phyloP scores from a whole-genome alignment of 345 rosid genomes.

The Bruguiera parviflora region DNA sequence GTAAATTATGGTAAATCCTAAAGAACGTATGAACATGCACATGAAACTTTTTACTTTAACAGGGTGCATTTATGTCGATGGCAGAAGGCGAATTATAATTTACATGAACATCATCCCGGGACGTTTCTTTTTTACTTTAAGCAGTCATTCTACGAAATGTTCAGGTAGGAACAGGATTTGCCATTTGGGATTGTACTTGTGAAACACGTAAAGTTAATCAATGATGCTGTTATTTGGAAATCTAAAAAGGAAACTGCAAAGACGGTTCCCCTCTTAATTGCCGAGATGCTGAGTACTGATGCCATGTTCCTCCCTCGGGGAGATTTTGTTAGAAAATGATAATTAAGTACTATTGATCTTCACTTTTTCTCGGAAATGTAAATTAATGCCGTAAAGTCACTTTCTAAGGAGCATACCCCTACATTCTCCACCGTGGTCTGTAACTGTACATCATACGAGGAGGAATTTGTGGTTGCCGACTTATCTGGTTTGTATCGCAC shows the following conservation, averaged over 20 bases:
- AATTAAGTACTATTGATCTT: neutral
- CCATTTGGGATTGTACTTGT: neutral
- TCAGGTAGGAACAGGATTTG: slow-evolving; percentile 2
- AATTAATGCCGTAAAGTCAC: slow-evolving; percentile 16
- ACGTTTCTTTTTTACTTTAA: neutral
- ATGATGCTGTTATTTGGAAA: slow-evolving; percentile 2
- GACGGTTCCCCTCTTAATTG: neutral
- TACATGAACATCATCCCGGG: neutral
- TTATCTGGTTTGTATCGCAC: slow-evolving; percentile 4
- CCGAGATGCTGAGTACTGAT: slow-evolving; percentile 1
- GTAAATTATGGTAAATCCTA: neutral
- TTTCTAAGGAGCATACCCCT: slow-evolving; percentile 10
- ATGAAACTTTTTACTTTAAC: neutral
- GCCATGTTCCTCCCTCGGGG: neutral
- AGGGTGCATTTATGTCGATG: neutral
- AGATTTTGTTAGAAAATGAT: neutral
- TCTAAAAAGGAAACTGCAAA: slow-evolving; percentile 3
- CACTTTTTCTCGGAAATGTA: slow-evolving; percentile 7
- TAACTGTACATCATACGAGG: neutral
- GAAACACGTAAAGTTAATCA: neutral
- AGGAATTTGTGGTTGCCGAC: neutral
- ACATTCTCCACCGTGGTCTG: neutral
- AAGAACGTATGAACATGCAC: neutral
- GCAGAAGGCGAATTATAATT: neutral
- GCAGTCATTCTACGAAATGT: neutral